phyloP scores from a whole-genome alignment of 106 monocot species.

The Dioscorea alata region DNA sequence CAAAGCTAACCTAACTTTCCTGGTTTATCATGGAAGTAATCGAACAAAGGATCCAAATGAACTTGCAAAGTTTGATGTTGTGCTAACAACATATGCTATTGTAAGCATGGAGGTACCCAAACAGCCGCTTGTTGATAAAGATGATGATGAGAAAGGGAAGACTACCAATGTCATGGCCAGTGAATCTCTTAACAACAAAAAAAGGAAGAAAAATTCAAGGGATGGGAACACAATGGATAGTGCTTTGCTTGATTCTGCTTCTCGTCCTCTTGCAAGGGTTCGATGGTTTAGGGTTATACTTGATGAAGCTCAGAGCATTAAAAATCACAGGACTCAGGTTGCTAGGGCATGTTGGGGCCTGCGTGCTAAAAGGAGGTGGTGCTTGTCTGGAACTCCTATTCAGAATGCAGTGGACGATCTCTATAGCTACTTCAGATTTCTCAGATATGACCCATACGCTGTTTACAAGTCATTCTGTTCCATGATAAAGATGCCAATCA shows the following conservation, averaged over 20 bases:
- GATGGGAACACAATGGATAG: constrained; percentile 3
- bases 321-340: constrained; percentile 89
- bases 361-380: constrained; percentile 97
- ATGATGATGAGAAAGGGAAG: constrained; percentile 56
- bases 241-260: constrained; percentile 33
- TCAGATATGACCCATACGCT: constrained; percentile 87
- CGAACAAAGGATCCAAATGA: constrained; percentile 83
- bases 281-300: constrained; percentile 88
- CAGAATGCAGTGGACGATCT: constrained; percentile 98
- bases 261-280: constrained; percentile 79
- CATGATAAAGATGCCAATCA: constrained; percentile 70
- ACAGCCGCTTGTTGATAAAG: constrained; percentile 49
- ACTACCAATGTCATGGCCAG: constrained; percentile 1
- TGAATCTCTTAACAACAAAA: constrained; percentile 25
- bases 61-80: constrained; percentile 87
- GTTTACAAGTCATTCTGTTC: constrained; percentile 62
- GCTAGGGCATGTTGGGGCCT: constrained; percentile 94
- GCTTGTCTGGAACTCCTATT: constrained; percentile 91
- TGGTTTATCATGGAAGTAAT: constrained; percentile 87
- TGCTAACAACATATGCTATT: constrained; percentile 91
- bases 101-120: constrained; percentile 93
- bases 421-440: constrained; percentile 93
- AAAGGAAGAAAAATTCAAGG: constrained; percentile 54
- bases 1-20: constrained; percentile 61
- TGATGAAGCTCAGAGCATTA: constrained; percentile 97